Percentiles rank a stretch among this genome's conserved stretches.
Conservation (phyloP, 768 basidiomycete genomes). For the Auricularia sp. region DNA sequence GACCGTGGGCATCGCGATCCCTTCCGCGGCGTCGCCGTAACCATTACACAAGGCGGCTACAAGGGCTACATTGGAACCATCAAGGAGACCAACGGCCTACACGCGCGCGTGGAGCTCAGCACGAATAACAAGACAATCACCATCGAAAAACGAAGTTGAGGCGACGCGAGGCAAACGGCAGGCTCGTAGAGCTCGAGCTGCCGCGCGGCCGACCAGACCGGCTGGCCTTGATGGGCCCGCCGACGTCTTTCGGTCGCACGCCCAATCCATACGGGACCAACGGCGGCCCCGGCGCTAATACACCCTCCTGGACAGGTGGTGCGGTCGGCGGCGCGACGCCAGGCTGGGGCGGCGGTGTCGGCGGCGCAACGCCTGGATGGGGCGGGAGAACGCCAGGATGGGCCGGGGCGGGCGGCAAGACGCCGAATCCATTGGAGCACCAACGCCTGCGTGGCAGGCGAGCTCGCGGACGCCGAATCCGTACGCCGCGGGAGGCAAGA, state of each 20-base stretch:
- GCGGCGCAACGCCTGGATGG: constrained; percentile 58
- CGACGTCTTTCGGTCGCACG: constrained; percentile 36
- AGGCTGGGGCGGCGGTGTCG: constrained; percentile 25
- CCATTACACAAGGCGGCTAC: constrained; percentile 74
- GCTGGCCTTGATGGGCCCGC: constrained; percentile 26
- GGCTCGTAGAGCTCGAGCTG: constrained; percentile 25
- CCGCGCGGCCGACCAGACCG: constrained; percentile 32
- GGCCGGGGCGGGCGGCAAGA: not conserved
- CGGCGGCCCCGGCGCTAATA: constrained; percentile 4
- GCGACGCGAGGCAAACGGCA: constrained; percentile 58
- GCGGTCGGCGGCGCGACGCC: constrained; percentile 10
- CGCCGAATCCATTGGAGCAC: not conserved
- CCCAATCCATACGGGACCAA: constrained; percentile 32
- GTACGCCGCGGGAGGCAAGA: constrained; percentile 50
- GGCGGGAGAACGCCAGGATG: not conserved
- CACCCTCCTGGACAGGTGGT: not conserved
- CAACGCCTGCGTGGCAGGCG: constrained; percentile 1
- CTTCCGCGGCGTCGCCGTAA: constrained; percentile 69
- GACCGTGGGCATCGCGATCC: constrained; percentile 73
- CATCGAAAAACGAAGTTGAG: constrained; percentile 69
- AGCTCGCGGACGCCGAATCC: constrained; percentile 33
- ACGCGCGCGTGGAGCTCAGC: constrained; percentile 82
- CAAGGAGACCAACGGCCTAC: constrained; percentile 86
- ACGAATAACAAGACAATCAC: constrained; percentile 84
- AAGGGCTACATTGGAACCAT: constrained; percentile 89